These are phyloP conservation scores for Zoysia japonica DNA, from an alignment of 176 grass and related monocot species.

Conservation along the genomic window DNA sequence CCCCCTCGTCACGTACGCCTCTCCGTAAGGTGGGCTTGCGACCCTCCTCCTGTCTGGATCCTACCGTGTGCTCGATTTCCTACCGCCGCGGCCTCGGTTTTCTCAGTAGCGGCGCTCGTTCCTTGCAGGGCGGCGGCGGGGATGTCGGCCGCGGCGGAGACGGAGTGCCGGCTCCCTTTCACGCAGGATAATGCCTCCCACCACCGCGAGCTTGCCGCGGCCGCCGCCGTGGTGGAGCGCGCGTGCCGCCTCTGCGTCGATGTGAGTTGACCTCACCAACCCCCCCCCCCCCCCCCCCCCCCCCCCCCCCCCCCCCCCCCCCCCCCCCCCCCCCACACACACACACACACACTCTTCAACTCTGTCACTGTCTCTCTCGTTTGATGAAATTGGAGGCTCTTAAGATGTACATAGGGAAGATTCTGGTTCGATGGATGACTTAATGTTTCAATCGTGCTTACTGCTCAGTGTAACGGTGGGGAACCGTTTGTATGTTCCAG, in stretches of 20 bases:
- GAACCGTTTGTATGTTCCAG: background rate
- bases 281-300: background rate
- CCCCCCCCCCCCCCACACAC: background rate
- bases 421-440: conserved; percentile 4
- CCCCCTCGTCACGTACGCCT: background rate
- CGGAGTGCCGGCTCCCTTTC: conserved; percentile 52
- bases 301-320: background rate
- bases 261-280: conserved; percentile 45
- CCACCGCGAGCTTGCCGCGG: conserved; percentile 66
- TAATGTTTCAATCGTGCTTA: background rate
- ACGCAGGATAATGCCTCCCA: conserved; percentile 47
- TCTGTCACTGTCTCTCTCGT: background rate
- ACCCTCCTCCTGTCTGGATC: background rate
- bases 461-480: background rate
- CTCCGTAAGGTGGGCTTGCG: conserved; percentile 19
- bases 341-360: background rate
- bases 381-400: background rate
- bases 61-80: background rate
- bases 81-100: background rate
- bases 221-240: conserved; percentile 58
- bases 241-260: conserved; percentile 81
- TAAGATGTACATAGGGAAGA: background rate
- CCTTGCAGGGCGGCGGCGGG: conserved; percentile 26
- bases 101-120: conserved; percentile 20
- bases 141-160: background rate